A percentile compares a stretch with the other conserved stretches of the same genome.
These are phyloP conservation scores for Mortierella alpina DNA, from an alignment of 192 early-diverging fungal genomes.

Conservation along the genomic window DNA sequence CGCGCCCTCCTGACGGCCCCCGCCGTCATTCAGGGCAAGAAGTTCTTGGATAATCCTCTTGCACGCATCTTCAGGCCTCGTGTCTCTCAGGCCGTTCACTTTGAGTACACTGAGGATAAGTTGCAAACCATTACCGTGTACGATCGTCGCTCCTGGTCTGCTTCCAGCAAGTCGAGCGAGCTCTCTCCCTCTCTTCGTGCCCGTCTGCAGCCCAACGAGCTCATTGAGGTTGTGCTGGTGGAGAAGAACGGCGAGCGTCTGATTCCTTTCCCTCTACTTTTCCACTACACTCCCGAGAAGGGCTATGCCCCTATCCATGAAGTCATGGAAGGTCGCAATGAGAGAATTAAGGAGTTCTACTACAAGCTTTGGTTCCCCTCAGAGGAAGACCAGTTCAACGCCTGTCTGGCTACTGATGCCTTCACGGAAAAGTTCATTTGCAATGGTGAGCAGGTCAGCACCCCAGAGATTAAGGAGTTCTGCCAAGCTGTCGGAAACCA, in stretches of 20 bases:
- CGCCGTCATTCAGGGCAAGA: constrained; percentile 82
- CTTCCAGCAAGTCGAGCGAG: constrained; percentile 60
- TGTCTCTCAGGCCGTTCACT: constrained; percentile 62
- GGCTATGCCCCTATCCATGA: constrained; percentile 90
- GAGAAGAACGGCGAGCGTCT: constrained; percentile 70
- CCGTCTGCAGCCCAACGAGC: constrained; percentile 56
- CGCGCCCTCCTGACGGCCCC: constrained; percentile 83
- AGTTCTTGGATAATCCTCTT: constrained; percentile 72
- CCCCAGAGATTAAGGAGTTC: constrained; percentile 78
- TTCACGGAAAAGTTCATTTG: constrained; percentile 75
- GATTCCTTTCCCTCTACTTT: constrained; percentile 84
- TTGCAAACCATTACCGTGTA: constrained; percentile 62
- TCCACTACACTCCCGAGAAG: constrained; percentile 82
- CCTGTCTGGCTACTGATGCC: constrained; percentile 64
- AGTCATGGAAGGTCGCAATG: constrained; percentile 85
- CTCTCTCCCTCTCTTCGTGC: constrained; percentile 64
- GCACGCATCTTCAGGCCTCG: constrained; percentile 74
- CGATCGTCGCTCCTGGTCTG: constrained; percentile 67
- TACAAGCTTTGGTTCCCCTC: constrained; percentile 82
- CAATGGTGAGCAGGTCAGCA: constrained; percentile 68
- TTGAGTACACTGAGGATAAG: constrained; percentile 50
- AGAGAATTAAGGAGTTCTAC: constrained; percentile 90
- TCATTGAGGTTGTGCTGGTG: constrained; percentile 72
- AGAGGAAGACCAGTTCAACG: constrained; percentile 48
- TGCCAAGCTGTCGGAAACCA: constrained; percentile 82